Conservation (phyloP, 768 basidiomycete species). For the Pleurotus tuber-regium region DNA sequence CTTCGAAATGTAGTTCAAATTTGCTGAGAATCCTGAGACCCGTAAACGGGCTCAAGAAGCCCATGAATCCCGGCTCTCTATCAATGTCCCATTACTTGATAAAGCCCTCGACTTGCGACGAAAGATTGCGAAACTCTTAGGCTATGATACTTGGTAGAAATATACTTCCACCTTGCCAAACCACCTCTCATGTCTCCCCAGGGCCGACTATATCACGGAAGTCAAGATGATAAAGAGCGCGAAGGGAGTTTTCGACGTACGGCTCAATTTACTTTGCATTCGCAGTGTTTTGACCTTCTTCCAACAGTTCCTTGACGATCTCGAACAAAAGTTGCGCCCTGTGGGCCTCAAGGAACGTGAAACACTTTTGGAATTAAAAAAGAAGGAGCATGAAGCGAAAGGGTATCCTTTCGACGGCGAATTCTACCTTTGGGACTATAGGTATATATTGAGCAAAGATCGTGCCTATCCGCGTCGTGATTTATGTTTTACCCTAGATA, state of each 20-base stretch:
- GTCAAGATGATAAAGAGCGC: conserved; percentile 82
- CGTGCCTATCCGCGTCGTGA: background rate
- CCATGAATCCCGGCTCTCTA: conserved; percentile 62
- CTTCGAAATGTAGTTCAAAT: conserved; percentile 91
- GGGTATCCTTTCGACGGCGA: conserved; percentile 66
- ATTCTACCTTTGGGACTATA: conserved; percentile 86
- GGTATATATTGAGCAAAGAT: conserved; percentile 33
- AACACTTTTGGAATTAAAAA: conserved; percentile 69
- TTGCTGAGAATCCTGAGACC: conserved; percentile 66
- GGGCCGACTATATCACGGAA: conserved; percentile 83
- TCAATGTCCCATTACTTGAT: conserved; percentile 70
- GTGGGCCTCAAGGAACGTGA: conserved; percentile 67
- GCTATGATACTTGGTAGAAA: conserved; percentile 65
- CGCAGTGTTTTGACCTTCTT: conserved; percentile 9
- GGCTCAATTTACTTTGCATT: conserved; percentile 13
- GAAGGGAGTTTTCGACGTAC: conserved; percentile 54
- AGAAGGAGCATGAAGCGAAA: conserved; percentile 62
- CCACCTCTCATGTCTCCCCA: conserved; percentile 13
- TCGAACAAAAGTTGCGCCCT: conserved; percentile 70
- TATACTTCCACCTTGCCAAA: background rate
- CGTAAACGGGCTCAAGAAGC: conserved; percentile 65
- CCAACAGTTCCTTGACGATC: conserved; percentile 70
- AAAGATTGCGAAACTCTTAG: conserved; percentile 62
- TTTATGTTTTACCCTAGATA: background rate
- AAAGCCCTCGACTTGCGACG: conserved; percentile 71